Evolutionary conservation across 345 rosid genomes (phyloP).

Genomic region (Eucalyptus cloeziana): DNA sequence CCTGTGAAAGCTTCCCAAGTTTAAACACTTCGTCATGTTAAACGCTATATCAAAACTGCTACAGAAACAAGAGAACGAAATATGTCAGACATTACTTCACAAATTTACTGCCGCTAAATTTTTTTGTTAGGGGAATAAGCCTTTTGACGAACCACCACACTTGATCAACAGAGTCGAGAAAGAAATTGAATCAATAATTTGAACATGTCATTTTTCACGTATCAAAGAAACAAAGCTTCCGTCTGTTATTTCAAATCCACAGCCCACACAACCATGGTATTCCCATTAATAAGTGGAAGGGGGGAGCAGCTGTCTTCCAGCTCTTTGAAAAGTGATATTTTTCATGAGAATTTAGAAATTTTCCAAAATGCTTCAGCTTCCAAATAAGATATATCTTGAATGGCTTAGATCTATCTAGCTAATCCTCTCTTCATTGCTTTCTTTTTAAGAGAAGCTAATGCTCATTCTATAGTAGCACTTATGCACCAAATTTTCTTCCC

Average conservation of each 20-base stretch:
- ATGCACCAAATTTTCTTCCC: not conserved
- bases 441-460: not conserved
- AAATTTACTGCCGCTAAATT: not conserved
- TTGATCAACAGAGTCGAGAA: not conserved
- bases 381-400: not conserved
- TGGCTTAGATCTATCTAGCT: not conserved
- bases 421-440: not conserved
- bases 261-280: not conserved
- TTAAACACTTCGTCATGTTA: not conserved
- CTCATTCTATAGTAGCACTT: not conserved
- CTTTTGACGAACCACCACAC: not conserved
- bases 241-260: not conserved
- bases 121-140: not conserved
- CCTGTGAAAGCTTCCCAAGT: not conserved
- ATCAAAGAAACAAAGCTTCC: not conserved
- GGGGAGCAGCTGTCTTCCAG: not conserved
- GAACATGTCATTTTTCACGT: not conserved
- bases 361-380: not conserved
- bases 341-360: not conserved
- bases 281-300: not conserved
- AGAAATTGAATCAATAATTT: not conserved
- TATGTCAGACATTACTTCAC: not conserved
- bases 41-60: not conserved
- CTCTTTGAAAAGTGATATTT: not conserved
- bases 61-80: not conserved